These are phyloP conservation scores for Chrysopogon serrulatus DNA, from an alignment of 176 grass and related monocot genomes.

Conservation along the genomic window DNA sequence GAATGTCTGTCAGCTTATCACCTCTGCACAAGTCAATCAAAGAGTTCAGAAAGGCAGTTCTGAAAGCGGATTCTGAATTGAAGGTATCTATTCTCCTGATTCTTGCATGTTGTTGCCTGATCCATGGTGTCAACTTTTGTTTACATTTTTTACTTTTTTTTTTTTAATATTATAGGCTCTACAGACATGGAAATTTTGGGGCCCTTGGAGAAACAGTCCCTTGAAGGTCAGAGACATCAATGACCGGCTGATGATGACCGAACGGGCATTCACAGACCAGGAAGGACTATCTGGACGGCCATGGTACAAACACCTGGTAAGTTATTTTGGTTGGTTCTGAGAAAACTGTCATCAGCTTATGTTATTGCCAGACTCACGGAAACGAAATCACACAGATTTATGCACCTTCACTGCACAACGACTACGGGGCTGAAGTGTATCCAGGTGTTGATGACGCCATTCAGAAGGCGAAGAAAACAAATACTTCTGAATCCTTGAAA, in stretches of 20 bases:
- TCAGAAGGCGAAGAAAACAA: conserved; percentile 44
- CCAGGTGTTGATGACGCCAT: conserved; percentile 73
- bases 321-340: not conserved
- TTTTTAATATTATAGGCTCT: conserved; percentile 64
- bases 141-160: not conserved
- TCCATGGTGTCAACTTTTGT: not conserved
- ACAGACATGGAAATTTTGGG: conserved; percentile 42
- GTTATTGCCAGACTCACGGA: not conserved
- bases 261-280: conserved; percentile 68
- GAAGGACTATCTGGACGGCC: conserved; percentile 65
- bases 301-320: conserved; percentile 97
- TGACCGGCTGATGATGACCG: conserved; percentile 80
- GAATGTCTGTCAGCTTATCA: conserved; percentile 55
- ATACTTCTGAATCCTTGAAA: conserved; percentile 48
- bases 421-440: conserved; percentile 78
- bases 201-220: conserved; percentile 36
- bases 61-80: conserved; percentile 60
- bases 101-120: not conserved
- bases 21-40: conserved; percentile 72
- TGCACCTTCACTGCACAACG: conserved; percentile 56
- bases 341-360: not conserved
- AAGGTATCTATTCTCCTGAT: conserved; percentile 45
- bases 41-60: conserved; percentile 56
- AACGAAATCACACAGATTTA: conserved; percentile 53
- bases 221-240: conserved; percentile 71